Base-by-base conservation (phyloP, 169 alveolate species). In the Eimeria tenella region DNA sequence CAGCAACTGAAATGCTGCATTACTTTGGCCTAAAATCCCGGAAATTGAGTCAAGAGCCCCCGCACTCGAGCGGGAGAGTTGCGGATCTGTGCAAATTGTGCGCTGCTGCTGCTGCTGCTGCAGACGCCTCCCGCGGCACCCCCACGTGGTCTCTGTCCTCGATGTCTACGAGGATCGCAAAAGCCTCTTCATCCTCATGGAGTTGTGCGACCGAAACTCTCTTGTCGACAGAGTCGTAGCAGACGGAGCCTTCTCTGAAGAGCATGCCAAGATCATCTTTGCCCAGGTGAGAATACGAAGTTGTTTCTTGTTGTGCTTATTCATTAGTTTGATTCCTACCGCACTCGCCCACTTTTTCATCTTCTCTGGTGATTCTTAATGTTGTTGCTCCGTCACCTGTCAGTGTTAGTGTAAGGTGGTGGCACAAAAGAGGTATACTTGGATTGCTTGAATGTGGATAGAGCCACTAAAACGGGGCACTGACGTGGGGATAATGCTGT, bases 81-180 rank as follows among this genome's bases (percentile, higher is more conserved):
- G 79, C 15, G 8, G 79, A 4, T n/a, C 73, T 5, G 25, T 65
- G 74, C 25, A 19, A 11, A 9, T 9, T 21, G 25, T 65, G 17
- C 31, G 79, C 53, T 70, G 79, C n/a, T 70, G 79, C 77, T 68
- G 77, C 77, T 68, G 77, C 15, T 70, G 25, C 74, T 74, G 68
- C 90, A 90, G 94, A n/a, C 89, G 90, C n/a, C 82, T 90, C n/a
- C 94, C 94, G 17, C 55, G 65, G 15, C 94, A 90, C 53, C 79
- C 77, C 10, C 84, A 90, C 71, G 71, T 90, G 70, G 94, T 75
- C 56, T 31, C 89, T 50, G 83, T 90, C 31, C 42, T 49, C 23
- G 94, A 90, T 62, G 94, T 90, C 13, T 90, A 90, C 58, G 94
- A 90, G 23, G 94, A 90, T 31, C 89, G 94, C 23, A 74, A 90